phyloP scores from a whole-genome alignment of 2,329 filamentous ascomycete species.

The Sporothrix sp. region DNA sequence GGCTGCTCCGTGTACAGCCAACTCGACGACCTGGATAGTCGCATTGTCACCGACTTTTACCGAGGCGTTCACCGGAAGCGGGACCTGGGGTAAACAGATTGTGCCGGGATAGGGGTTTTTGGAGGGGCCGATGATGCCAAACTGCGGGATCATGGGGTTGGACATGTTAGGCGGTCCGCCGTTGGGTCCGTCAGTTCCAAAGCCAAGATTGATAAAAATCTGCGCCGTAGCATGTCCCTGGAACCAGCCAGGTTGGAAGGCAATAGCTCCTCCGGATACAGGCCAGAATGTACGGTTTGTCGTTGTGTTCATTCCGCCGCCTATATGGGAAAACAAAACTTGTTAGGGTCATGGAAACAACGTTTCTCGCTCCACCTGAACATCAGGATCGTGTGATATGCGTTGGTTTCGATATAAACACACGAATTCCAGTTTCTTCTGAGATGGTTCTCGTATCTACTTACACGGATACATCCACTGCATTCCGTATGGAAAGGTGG shows the following conservation, averaged over 20 bases:
- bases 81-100: slow-evolving; percentile 83
- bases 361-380: no score
- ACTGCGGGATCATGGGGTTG: slow-evolving; percentile 65
- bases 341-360: no score
- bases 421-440: no score
- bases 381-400: no score
- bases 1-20: slow-evolving; percentile 72
- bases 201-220: slow-evolving; percentile 85
- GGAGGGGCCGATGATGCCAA: slow-evolving; percentile 72
- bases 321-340: slow-evolving; percentile 35
- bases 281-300: slow-evolving; percentile 90
- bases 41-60: slow-evolving; percentile 77
- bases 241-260: slow-evolving; percentile 94
- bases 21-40: slow-evolving; percentile 80
- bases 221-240: slow-evolving; percentile 73
- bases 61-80: slow-evolving; percentile 60
- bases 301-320: slow-evolving; percentile 70
- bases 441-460: no score
- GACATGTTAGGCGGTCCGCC: slow-evolving; percentile 76
- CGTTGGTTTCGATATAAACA: no score
- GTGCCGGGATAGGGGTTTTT: slow-evolving; percentile 81
- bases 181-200: slow-evolving; percentile 57
- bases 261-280: slow-evolving; percentile 71
- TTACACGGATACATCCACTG: slow-evolving; percentile 93
- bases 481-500: slow-evolving; percentile 77